Percentiles rank a stretch among this genome's conserved stretches.
Conservation (phyloP, 768 basidiomycete species). For the Russula lepida region DNA sequence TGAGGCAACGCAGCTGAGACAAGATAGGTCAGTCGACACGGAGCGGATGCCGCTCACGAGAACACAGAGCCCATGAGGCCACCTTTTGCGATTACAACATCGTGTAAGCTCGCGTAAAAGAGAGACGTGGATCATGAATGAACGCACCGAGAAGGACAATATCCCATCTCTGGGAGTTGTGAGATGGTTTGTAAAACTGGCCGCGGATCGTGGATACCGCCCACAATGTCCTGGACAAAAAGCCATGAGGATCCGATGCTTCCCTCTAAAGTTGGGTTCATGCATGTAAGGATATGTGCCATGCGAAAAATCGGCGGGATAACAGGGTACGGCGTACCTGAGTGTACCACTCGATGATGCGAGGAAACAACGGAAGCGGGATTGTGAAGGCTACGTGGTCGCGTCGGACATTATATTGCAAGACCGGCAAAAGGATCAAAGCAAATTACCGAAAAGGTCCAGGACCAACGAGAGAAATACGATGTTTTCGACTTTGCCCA, state of each 20-base stretch:
- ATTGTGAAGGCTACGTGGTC: conserved; percentile 70
- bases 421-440: background rate
- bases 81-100: conserved; percentile 34
- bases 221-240: conserved; percentile 63
- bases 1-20: background rate
- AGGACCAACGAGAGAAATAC: conserved; percentile 88
- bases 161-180: conserved; percentile 80
- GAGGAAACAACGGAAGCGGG: conserved; percentile 94
- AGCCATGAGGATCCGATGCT: conserved; percentile 55
- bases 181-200: conserved; percentile 49
- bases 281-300: background rate
- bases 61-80: conserved; percentile 92
- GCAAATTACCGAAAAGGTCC: conserved; percentile 63
- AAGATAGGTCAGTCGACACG: background rate
- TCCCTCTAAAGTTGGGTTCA: conserved; percentile 45
- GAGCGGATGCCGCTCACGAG: conserved; percentile 48
- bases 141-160: conserved; percentile 77
- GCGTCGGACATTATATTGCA: conserved; percentile 3
- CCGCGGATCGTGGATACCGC: conserved; percentile 61
- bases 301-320: conserved; percentile 1
- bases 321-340: conserved; percentile 34
- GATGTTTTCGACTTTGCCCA: conserved; percentile 65
- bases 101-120: background rate
- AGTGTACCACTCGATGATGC: conserved; percentile 91
- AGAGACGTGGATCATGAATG: background rate